A percentile compares a stretch with the other conserved stretches of the same genome.
Evolutionary conservation across 768 basidiomycete genomes (phyloP).

Genomic region (Gymnopilus junonius): DNA sequence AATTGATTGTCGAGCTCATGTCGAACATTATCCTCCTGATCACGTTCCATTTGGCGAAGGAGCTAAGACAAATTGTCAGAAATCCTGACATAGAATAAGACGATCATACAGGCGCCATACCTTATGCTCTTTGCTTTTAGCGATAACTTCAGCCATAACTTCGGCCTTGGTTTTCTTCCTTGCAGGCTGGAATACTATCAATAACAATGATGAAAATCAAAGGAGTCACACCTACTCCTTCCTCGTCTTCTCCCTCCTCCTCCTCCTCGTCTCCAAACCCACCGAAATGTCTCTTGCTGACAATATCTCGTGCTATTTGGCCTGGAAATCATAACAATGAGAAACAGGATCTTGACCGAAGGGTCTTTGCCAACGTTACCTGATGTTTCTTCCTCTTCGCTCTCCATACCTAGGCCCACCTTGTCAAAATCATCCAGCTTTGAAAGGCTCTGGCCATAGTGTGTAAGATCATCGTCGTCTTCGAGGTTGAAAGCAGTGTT

Average conservation of each 20-base stretch:
- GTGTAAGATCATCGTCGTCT: slow-evolving; percentile 89
- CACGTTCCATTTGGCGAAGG: slow-evolving; percentile 85
- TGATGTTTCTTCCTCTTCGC: slow-evolving; percentile 51
- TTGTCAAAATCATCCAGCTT: slow-evolving; percentile 86
- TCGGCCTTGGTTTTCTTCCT: slow-evolving; percentile 93
- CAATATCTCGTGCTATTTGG: slow-evolving; percentile 69
- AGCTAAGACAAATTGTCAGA: slow-evolving; percentile 49
- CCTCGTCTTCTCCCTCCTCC: slow-evolving; percentile 56
- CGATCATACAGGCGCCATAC: slow-evolving; percentile 45
- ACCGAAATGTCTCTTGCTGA: slow-evolving; percentile 79
- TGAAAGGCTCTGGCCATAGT: slow-evolving; percentile 88
- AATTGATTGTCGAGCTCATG: slow-evolving; percentile 90
- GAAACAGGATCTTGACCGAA: neutral
- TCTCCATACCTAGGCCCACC: slow-evolving; percentile 60
- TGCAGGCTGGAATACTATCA: slow-evolving; percentile 55
- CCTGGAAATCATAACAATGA: slow-evolving; percentile 40
- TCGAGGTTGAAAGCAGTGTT: slow-evolving; percentile 87
- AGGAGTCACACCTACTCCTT: slow-evolving; percentile 37
- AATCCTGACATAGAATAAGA: slow-evolving; percentile 6
- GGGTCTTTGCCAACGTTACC: slow-evolving; percentile 33
- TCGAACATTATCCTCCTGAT: slow-evolving; percentile 84
- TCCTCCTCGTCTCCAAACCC: slow-evolving; percentile 80
- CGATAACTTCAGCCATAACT: slow-evolving; percentile 97
- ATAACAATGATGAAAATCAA: neutral
- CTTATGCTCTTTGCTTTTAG: slow-evolving; percentile 96